phyloP scores from a whole-genome alignment of 495 filamentous ascomycete species.

The Hypoxylon rickii region DNA sequence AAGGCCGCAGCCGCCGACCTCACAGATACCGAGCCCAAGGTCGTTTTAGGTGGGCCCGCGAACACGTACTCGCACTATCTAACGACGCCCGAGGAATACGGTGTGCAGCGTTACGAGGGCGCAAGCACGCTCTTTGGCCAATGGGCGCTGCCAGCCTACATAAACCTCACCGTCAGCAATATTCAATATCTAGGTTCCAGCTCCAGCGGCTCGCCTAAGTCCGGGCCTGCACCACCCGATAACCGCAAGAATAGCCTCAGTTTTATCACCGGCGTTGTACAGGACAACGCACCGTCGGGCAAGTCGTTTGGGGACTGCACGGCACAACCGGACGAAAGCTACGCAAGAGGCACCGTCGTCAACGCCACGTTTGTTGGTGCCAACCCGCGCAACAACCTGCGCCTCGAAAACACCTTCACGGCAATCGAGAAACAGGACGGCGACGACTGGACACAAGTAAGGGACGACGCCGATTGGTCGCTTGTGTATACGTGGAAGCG shows the following conservation, averaged over 20 bases:
- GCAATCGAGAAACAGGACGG: conserved; percentile 69
- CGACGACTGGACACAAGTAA: conserved; percentile 67
- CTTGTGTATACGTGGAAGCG: conserved; percentile 82
- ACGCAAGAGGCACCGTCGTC: conserved; percentile 65
- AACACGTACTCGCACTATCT: conserved; percentile 96
- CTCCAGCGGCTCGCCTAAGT: conserved; percentile 49
- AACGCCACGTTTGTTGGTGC: conserved; percentile 80
- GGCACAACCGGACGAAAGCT: conserved; percentile 59
- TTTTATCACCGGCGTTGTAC: conserved; percentile 81
- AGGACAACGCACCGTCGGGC: conserved; percentile 68
- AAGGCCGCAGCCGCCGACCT: conserved; percentile 51
- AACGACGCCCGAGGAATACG: conserved; percentile 87
- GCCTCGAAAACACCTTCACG: conserved; percentile 78
- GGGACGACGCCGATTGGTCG: conserved; percentile 78
- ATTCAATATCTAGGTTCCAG: conserved; percentile 69
- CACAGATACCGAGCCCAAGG: conserved; percentile 47
- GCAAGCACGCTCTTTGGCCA: conserved; percentile 91
- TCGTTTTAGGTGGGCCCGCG: conserved; percentile 83
- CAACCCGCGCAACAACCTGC: conserved; percentile 88
- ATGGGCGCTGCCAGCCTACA: conserved; percentile 80
- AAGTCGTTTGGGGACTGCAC: conserved; percentile 73
- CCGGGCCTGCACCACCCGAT: conserved; percentile 76
- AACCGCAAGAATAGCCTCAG: conserved; percentile 72
- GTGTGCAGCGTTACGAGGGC: conserved; percentile 91
- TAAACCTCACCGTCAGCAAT: conserved; percentile 75